Evolutionary conservation across 176 grass and related monocot genomes (phyloP).

Genomic region (Eragrostis curvula): DNA sequence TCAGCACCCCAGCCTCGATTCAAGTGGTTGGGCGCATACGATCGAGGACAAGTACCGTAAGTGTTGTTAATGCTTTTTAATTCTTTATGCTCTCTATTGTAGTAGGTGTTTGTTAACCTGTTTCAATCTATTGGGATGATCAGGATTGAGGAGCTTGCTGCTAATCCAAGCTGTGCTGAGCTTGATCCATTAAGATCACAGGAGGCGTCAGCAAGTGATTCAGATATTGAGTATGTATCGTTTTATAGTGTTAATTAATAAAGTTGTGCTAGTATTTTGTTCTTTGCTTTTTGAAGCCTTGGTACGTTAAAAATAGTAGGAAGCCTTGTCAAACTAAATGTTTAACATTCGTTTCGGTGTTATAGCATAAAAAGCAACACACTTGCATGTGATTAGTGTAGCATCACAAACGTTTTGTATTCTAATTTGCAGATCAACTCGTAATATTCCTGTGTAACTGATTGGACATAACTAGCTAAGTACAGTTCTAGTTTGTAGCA

Average conservation of each 20-base stretch:
- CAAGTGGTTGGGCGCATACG: not conserved
- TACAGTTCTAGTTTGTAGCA: not conserved
- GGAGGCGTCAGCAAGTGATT: not conserved
- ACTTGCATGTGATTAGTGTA: not conserved
- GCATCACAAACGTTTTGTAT: not conserved
- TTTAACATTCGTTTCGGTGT: too few species aligned
- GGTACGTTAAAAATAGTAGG: too few species aligned
- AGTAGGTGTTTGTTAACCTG: not conserved
- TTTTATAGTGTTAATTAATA: not conserved
- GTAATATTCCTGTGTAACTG: too few species aligned
- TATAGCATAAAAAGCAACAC: not conserved
- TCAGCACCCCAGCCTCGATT: not conserved
- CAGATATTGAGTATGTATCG: not conserved
- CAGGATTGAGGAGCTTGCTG: not conserved
- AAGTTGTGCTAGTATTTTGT: not conserved
- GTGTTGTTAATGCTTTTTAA: not conserved
- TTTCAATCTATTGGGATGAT: not conserved
- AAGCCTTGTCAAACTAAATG: too few species aligned
- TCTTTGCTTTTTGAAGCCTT: not conserved
- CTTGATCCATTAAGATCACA: conserved; percentile 2
- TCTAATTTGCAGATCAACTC: not conserved
- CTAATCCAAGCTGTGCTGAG: not conserved
- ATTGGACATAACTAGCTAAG: too few species aligned
- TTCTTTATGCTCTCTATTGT: not conserved
- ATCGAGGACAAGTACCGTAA: not conserved